Base-by-base conservation (phyloP, 2,329 filamentous ascomycete genomes). In the Elsinoe necatrix region DNA sequence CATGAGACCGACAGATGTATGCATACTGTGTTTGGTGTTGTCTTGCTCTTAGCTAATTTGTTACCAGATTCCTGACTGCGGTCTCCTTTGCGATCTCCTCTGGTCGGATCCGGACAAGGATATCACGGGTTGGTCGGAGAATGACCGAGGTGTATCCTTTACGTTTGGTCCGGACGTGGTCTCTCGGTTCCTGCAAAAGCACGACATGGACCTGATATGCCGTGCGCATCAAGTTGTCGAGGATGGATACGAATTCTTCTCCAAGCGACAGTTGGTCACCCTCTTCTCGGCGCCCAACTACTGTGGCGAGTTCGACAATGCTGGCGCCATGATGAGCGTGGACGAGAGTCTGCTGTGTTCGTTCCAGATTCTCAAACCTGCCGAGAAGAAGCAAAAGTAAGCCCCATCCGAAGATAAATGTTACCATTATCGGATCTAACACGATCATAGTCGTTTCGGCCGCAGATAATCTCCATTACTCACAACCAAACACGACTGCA, bases 341-440 rank as follows among this genome's bases (percentile, higher is more conserved):
- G 93, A 97, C 71, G 93, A 97, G 80, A 96, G 91, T 73, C 77
- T 98, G 74, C 80, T 98, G 68, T 98, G 93, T 80, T 96, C 91
- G 61, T 98, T 98, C 86, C 93, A 97, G 87, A 97, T 98, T 72
- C 81, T 98, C 79, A 98, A 97, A 80, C 93, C 93, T 70, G 93
- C 93, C 75, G 93, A 98, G 83, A 98, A 98, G 86, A 98, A 98
- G 86, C 92, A 96, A 89, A 97, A 97, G 91, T 97, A 95, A 80
- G 91, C 58, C 20, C 5, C 9, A 9, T 1, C 37, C 16, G 4
- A 4, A 31, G 8, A 43, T 31, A 25, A 39, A 14, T 34, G 21
- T 23, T 37, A 43, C n/a, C 23, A 37, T 50, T 7, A 29, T 34
- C 47, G 52, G 29, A 57, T n/a, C 56, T 58, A 41, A 60, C 25